Evolutionary conservation across 768 basidiomycete genomes (phyloP).

Genomic region (Rubroboletus pulcherrimus): DNA sequence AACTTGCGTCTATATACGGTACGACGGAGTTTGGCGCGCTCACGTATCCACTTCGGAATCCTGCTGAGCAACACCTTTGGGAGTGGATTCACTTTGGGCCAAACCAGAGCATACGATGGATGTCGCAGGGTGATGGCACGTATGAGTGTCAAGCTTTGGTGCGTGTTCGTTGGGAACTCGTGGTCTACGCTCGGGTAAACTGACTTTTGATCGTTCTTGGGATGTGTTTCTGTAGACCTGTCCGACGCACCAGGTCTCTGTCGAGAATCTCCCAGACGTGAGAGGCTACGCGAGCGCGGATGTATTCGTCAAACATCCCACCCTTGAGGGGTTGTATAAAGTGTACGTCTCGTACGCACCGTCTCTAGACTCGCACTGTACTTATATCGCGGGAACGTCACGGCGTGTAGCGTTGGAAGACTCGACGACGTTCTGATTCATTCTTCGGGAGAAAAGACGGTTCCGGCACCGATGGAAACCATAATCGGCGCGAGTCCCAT

Average conservation of each 20-base stretch:
- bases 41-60: constrained; percentile 10
- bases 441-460: constrained; percentile 33
- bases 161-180: not conserved
- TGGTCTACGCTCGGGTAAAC: not conserved
- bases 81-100: constrained; percentile 30
- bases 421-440: constrained; percentile 34
- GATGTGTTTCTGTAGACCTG: constrained; percentile 17
- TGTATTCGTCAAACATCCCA: constrained; percentile 43
- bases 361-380: not conserved
- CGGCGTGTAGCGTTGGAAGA: constrained; percentile 35
- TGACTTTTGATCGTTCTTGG: not conserved
- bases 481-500: constrained; percentile 19
- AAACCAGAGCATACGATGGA: constrained; percentile 28
- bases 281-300: constrained; percentile 44
- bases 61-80: constrained; percentile 32
- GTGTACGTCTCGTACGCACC: constrained; percentile 26
- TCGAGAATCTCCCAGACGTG: constrained; percentile 36
- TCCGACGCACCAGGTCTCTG: constrained; percentile 25
- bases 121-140: constrained; percentile 34
- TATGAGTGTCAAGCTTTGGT: constrained; percentile 39
- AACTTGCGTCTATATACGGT: constrained; percentile 34
- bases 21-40: constrained; percentile 36
- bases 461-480: constrained; percentile 34
- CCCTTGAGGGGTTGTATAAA: constrained; percentile 39
- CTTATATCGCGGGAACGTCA: not conserved